Conservation (phyloP, 257 asterid species). For the Penstemon newberryi region DNA sequence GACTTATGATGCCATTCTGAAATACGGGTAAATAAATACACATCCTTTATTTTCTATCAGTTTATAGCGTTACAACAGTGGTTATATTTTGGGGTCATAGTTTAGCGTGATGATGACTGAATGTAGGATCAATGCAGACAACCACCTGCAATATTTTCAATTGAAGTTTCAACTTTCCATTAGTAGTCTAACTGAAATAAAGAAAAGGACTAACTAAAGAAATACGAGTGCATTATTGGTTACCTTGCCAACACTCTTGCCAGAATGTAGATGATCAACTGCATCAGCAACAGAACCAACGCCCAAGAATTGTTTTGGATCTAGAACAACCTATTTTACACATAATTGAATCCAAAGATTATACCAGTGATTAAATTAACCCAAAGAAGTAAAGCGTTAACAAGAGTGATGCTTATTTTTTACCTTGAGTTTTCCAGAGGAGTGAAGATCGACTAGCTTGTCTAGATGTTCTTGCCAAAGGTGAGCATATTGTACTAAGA, state of each 20-base stretch:
- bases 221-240: background rate
- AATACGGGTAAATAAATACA: too few relatives aligned
- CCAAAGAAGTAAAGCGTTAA: background rate
- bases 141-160: slow-evolving; percentile 57
- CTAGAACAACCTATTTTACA: slow-evolving; percentile 57
- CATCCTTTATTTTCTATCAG: background rate
- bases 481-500: slow-evolving; percentile 76
- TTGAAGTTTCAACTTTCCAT: background rate
- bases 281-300: slow-evolving; percentile 83
- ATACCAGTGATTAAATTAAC: background rate
- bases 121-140: slow-evolving; percentile 79
- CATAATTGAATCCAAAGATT: background rate
- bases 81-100: slow-evolving; percentile 32
- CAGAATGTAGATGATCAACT: slow-evolving; percentile 88
- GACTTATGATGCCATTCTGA: too few relatives aligned
- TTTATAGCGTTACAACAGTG: too few relatives aligned
- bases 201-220: background rate
- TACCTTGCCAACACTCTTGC: slow-evolving; percentile 96
- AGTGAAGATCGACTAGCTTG: slow-evolving; percentile 60
- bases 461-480: slow-evolving; percentile 89
- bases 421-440: slow-evolving; percentile 83
- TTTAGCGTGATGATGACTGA: slow-evolving; percentile 49
- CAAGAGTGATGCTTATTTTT: background rate
- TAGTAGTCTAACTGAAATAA: background rate
- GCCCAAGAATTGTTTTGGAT: slow-evolving; percentile 76